A percentile compares a stretch with the other conserved stretches of the same genome.
These are phyloP conservation scores for Oxalis stricta DNA, from an alignment of 441 rosid genomes.

Conservation along the genomic window DNA sequence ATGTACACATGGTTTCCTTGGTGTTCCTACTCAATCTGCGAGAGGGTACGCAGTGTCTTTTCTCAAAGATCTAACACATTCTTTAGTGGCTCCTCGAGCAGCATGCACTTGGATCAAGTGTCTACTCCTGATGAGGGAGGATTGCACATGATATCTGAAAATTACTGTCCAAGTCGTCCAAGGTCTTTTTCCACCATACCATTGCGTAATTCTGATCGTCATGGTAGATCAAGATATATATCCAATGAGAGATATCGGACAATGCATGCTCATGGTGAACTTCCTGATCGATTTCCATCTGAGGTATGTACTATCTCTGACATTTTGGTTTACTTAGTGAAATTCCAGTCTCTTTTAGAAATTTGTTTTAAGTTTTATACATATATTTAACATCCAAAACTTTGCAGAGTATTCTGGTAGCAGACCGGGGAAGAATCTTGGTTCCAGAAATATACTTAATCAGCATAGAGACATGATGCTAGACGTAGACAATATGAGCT, in stretches of 20 bases:
- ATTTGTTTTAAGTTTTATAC: too few relatives aligned
- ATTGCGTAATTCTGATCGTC: conserved; percentile 51
- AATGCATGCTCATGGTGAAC: conserved; percentile 32
- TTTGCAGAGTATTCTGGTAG: conserved; percentile 46
- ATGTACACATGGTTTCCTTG: conserved; percentile 35
- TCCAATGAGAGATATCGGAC: conserved; percentile 46
- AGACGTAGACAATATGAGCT: conserved; percentile 23
- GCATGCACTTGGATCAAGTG: conserved; percentile 35
- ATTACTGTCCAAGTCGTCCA: conserved; percentile 43
- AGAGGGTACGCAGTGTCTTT: conserved; percentile 39
- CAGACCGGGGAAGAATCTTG: conserved; percentile 33
- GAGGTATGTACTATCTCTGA: conserved; percentile 31
- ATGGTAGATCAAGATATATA: conserved; percentile 55
- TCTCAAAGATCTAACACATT: conserved; percentile 49
- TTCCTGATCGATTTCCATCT: conserved; percentile 41
- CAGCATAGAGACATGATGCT: conserved; percentile 24
- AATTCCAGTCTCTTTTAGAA: too few relatives aligned
- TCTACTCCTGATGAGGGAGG: too few relatives aligned
- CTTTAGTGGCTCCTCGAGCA: conserved; percentile 56
- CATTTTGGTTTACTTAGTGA: too few relatives aligned
- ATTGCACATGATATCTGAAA: conserved; percentile 36
- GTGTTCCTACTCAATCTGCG: conserved; percentile 32
- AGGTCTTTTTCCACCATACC: conserved; percentile 37
- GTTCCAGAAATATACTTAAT: conserved; percentile 11
- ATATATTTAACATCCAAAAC: too few relatives aligned